These are phyloP conservation scores for Xylaria intraflava DNA, from an alignment of 495 filamentous ascomycete species.

Conservation along the genomic window DNA sequence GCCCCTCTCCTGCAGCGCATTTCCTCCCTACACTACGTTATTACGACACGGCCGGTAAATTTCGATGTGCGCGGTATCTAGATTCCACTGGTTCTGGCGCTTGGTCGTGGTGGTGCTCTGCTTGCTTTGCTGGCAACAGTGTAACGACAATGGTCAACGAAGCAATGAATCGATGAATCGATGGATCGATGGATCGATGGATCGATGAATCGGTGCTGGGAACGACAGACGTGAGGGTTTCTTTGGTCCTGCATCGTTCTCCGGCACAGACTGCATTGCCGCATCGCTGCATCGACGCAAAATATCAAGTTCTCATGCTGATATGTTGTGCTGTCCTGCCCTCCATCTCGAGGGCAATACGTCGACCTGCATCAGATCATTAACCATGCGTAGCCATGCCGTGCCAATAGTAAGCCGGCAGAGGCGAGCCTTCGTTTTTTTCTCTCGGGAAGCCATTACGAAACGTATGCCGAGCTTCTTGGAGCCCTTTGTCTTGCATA, in stretches of 20 bases:
- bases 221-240: constrained; percentile 6
- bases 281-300: not conserved
- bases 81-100: too few species aligned
- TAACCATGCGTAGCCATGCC: not conserved
- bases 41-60: constrained; percentile 2
- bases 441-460: not conserved
- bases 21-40: not conserved
- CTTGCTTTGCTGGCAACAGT: constrained; percentile 15
- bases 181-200: not conserved
- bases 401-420: not conserved
- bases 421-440: not conserved
- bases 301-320: constrained; percentile 3
- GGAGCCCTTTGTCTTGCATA: not conserved
- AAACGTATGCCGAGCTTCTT: not conserved
- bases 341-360: constrained; percentile 8
- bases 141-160: not conserved
- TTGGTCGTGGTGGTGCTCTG: constrained; percentile 11
- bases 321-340: constrained; percentile 10
- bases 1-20: constrained; percentile 5
- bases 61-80: not conserved
- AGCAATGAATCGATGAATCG: not conserved
- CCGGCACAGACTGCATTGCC: not conserved
- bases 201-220: not conserved
- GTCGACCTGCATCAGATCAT: constrained; percentile 3
- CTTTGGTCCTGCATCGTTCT: not conserved